Evolutionary conservation across 345 rosid species (phyloP), one percentile per base, ranked within the genome.

Genomic region (Populus davidiana): DNA sequence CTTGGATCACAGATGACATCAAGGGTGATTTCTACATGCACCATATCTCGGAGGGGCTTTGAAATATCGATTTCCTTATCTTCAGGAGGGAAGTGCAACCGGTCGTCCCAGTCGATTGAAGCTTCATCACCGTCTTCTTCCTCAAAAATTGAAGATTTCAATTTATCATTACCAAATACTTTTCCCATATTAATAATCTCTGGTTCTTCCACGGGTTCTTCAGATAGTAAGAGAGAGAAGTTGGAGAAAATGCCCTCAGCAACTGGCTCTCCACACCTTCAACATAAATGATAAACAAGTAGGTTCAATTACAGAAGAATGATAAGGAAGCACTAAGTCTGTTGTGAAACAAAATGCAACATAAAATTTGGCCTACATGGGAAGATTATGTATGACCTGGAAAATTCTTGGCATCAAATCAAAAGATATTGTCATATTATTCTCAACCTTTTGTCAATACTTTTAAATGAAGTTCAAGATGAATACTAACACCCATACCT

Each of bases 31-130:
- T 95, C 98, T 75, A 95, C 70, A 78, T 93, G 98, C 76, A 95
- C 88, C 84, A 86, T 52, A 86, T 93, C 99, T 81, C 98, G 85
- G 72, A 93, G 77, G 85, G 91, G 82, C 88, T 93, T 92, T 8
- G 97, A 95, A 52, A 95, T 91, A 74, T 95, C 99, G 8, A 93
- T 81, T 77, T 95, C 94, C 77, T 85, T 89, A 70, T 86, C 84
- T 78, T 88, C 89, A 1, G 79, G 77, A 8, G 97, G 94, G 71
- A 96, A 92, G 81, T 96, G 86, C 23, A 90, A 85, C 82, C 86
- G 76, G 81, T 96, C 98, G 69, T 96, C 98, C 91, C 90, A 88
- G 84, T 93, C 96, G 43, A 93, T 86, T 18, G 82, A 83, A 27
- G 86, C 81, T 18, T 91, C 96, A 31, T 90, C 94, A 16, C 84